Evolutionary conservation across 106 monocot genomes (phyloP), one percentile per base, ranked within the genome.

Genomic region (Phalaenopsis aphrodite): DNA sequence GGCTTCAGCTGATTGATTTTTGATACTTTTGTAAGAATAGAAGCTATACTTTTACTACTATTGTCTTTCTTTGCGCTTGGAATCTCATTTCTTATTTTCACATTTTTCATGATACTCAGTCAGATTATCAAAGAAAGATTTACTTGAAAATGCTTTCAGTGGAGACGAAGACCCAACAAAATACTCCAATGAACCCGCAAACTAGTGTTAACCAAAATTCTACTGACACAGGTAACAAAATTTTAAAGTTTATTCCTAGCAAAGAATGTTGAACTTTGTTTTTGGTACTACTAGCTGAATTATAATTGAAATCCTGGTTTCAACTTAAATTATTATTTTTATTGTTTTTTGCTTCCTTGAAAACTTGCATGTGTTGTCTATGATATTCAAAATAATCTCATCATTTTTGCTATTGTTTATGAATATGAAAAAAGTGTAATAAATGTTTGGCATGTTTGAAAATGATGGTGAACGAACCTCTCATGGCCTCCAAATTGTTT

Each of bases 81-180:
- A 1, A 76, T 30, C 58, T n/a, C 5, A 23, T 48, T 14, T 41
- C 18, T 38, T 77, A 76, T 80, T 82, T 61, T 86, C 5, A 17
- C 79, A 49, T 3, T 49, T 76, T 76, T 49, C 49, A 47, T 76
- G 46, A 42, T 86, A 30, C 46, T 79, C 86, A 95, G 95, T 56
- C 84, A 55, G 93, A 93, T 87, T 95, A 95, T 83, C 55, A 93
- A 67, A 81, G 88, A 77, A 95, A 83, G 73, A 95, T 92, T 69
- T 92, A 92, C 77, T 80, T 92, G 39, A 95, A 92, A 84, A 90
- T 92, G 86, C 90, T 95, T 41, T 90, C 90, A 2, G 91, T 95
- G 92, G 92, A 91, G 77, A 81, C 83, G 77, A 95, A 89, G 82
- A 84, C 88, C 39, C 86, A 87, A 36, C 84, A 73, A 17, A 23